Percentiles rank a stretch among this genome's conserved stretches.
Conservation (phyloP, 2,329 filamentous ascomycete genomes). For the Arthrobotrys sphaeroides region DNA sequence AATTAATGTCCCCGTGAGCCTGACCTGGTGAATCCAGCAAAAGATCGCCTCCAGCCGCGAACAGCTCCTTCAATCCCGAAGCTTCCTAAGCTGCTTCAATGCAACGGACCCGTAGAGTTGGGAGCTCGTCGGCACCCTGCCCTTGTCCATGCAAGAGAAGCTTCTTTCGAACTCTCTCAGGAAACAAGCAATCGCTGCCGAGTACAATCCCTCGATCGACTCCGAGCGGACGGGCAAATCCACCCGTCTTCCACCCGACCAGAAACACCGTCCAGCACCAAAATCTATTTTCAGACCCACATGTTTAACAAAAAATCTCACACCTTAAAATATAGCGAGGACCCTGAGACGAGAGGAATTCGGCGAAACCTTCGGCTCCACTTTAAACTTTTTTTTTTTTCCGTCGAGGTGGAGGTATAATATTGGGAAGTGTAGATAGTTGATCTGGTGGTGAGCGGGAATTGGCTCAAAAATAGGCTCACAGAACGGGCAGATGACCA, state of each 20-base stretch:
- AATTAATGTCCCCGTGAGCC: conserved; percentile 19
- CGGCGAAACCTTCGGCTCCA: conserved; percentile 25
- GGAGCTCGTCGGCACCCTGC: conserved; percentile 10
- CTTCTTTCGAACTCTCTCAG: too few species aligned
- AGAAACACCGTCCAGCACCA: too few species aligned
- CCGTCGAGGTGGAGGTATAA: neutral
- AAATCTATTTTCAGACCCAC: conserved; percentile 17
- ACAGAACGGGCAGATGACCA: conserved; percentile 28
- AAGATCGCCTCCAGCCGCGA: conserved; percentile 41
- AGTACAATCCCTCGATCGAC: conserved; percentile 23
- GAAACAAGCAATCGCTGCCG: conserved; percentile 31
- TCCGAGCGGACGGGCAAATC: conserved; percentile 7
- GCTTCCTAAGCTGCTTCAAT: neutral
- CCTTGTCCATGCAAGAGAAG: conserved; percentile 14
- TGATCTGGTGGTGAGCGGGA: conserved; percentile 32
- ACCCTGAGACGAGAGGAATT: conserved; percentile 3
- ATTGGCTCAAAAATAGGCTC: conserved; percentile 30
- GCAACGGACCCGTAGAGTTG: neutral
- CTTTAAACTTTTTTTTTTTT: conserved; percentile 1
- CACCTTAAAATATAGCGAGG: neutral
- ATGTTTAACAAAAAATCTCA: neutral
- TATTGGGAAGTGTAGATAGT: conserved; percentile 22
- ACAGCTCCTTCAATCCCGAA: conserved; percentile 22
- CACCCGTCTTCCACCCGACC: conserved; percentile 30
- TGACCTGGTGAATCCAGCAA: conserved; percentile 23